These are phyloP conservation scores for Lepiota venenata DNA, from an alignment of 768 basidiomycete genomes.

Conservation along the genomic window DNA sequence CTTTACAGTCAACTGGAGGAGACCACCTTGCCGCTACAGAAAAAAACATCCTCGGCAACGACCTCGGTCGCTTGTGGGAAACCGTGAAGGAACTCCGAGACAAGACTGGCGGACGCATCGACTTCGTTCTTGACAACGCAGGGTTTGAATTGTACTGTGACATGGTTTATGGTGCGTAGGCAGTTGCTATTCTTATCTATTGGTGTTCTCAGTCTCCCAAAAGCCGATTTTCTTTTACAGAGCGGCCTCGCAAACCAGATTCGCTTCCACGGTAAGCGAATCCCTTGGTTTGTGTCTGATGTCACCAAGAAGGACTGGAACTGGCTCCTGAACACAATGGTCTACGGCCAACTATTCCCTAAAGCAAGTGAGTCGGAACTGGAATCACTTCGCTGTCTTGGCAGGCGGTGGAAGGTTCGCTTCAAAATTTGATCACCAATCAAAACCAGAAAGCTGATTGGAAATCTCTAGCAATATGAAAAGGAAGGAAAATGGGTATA, in stretches of 20 bases:
- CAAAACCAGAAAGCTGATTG: neutral
- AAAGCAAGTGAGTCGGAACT: constrained; percentile 76
- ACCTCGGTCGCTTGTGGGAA: constrained; percentile 70
- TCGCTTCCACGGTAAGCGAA: constrained; percentile 94
- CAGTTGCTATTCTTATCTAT: neutral
- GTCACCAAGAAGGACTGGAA: constrained; percentile 93
- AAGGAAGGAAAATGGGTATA: constrained; percentile 92
- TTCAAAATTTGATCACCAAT: neutral
- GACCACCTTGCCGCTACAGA: constrained; percentile 93
- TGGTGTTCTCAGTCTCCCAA: neutral
- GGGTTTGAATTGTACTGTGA: constrained; percentile 90
- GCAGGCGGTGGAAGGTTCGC: constrained; percentile 82
- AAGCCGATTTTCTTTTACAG: constrained; percentile 92
- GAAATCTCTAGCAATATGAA: constrained; percentile 70
- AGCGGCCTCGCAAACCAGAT: constrained; percentile 81
- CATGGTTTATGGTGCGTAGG: constrained; percentile 69
- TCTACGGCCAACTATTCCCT: constrained; percentile 91
- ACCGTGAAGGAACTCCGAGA: constrained; percentile 65
- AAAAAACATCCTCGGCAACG: constrained; percentile 93
- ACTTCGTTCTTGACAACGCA: constrained; percentile 85
- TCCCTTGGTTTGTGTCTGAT: constrained; percentile 94
- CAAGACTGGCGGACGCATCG: constrained; percentile 70
- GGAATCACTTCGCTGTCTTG: constrained; percentile 77
- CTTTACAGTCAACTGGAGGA: constrained; percentile 95
- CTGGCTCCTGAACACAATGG: constrained; percentile 85